Base-by-base conservation (phyloP, 208 protist genomes). In the Acanthamoeba polyphaga region DNA sequence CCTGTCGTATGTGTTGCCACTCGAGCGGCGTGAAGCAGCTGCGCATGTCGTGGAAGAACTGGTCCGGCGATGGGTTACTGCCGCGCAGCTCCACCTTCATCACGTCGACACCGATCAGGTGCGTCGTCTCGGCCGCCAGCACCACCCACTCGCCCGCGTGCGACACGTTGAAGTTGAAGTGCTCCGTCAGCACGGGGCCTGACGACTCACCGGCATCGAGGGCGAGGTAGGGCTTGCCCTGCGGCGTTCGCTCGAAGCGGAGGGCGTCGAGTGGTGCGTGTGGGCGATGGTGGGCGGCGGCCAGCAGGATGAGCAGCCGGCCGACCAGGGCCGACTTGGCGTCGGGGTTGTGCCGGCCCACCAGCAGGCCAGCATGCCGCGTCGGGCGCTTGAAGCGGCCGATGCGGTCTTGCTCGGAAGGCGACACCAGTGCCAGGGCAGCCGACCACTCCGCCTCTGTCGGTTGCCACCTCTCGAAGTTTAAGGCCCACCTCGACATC, bases 101-200 rank as follows among this genome's bases (percentile, higher is more conserved):
- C 90, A 94, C 90, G 12, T 94, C 90, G 27, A 82, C 55, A 4
- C 90, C 90, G 13, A 94, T 38, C 46, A 82, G 32, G 55, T 38
- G 64, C n/a, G 19, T 82, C 49, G 43, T n/a, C 90, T 94, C 68
- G 5, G 90, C 22, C 46, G 90, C 70, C 24, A 94, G 43, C 68
- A 94, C 90, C 17, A 94, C 90, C 90, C 90, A 94, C 13, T 94
- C 90, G n/a, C 90, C 90, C 8, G 46, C 90, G n/a, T 94, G 90
- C 34, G 90, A 94, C 29, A 94, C 51, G 66, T 94, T 94, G 66
- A 94, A 94, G 87, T 92, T 92, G 87, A 92, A 92, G 27, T 49
- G 32, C 46, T 12, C 32, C 78, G 6, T 1, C 8, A 19, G 5
- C 78, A 22, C 12, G 5, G 49, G 15, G 55, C 55, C 55, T 62